Evolutionary conservation across 2,329 filamentous ascomycete genomes (phyloP).

Genomic region (Ophiocordyceps robertsii): DNA sequence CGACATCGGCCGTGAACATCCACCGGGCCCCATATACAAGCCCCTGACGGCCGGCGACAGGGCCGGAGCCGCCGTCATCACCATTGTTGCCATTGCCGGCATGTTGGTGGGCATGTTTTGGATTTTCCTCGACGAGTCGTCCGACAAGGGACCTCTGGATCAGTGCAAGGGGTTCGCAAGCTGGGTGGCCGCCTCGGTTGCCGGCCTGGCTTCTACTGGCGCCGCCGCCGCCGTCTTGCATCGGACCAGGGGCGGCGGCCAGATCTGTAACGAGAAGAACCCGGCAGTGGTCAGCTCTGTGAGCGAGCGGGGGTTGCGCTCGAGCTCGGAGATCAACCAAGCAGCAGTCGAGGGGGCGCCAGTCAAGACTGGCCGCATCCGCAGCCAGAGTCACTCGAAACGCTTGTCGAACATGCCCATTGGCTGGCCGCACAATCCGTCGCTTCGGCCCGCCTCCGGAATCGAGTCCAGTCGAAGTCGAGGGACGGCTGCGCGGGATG

Average conservation of each 20-base stretch:
- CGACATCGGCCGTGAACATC: conserved; percentile 27
- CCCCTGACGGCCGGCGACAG: conserved; percentile 43
- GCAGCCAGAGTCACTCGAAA: conserved; percentile 9
- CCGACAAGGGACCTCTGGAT: conserved; percentile 16
- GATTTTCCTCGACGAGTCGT: conserved; percentile 34
- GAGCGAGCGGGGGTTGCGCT: conserved; percentile 10
- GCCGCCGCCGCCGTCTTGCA: conserved; percentile 8
- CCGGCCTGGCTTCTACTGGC: conserved; percentile 10
- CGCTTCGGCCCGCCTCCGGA: conserved; percentile 7
- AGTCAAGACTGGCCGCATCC: conserved; percentile 8
- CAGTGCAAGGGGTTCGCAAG: conserved; percentile 16
- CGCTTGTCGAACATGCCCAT: conserved; percentile 22
- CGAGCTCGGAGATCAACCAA: conserved; percentile 8
- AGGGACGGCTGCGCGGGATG: not conserved
- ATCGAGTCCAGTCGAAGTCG: not conserved
- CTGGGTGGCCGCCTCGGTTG: conserved; percentile 7
- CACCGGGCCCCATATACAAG: conserved; percentile 9
- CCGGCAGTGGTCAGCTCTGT: conserved; percentile 1
- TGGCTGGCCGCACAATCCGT: conserved; percentile 22
- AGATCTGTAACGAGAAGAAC: conserved; percentile 10
- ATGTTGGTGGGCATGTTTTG: conserved; percentile 39
- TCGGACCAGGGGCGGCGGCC: conserved; percentile 5
- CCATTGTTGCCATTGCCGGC: conserved; percentile 38
- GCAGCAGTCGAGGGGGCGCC: conserved; percentile 3
- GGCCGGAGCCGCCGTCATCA: conserved; percentile 54